Evolutionary conservation across 2,329 filamentous ascomycete genomes (phyloP).

Genomic region (Aspergillus costaricaensis): DNA sequence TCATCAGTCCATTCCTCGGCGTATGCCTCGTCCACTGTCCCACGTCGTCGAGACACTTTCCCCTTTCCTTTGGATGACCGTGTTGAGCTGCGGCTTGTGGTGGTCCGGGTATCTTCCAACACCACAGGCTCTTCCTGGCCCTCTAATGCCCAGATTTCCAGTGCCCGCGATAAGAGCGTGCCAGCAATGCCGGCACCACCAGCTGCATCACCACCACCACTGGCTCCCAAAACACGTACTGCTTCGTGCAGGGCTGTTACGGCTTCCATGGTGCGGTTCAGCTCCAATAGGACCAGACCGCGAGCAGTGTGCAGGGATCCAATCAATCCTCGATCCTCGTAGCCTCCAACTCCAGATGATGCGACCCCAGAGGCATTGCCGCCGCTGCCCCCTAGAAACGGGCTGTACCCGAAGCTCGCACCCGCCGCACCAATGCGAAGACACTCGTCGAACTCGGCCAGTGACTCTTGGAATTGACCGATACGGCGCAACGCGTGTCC

Average conservation of each 20-base stretch:
- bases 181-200: constrained; percentile 51
- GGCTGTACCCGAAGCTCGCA: constrained; percentile 74
- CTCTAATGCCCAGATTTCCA: constrained; percentile 50
- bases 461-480: constrained; percentile 67
- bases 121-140: constrained; percentile 30
- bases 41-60: constrained; percentile 26
- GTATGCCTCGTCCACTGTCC: constrained; percentile 24
- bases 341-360: constrained; percentile 46
- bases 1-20: constrained; percentile 42
- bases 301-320: constrained; percentile 55
- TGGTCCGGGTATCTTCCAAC: constrained; percentile 20
- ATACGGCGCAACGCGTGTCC: constrained; percentile 81
- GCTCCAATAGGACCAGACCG: constrained; percentile 79
- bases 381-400: constrained; percentile 52
- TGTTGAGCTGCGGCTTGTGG: constrained; percentile 24
- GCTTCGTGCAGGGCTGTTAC: constrained; percentile 78
- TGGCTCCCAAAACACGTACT: constrained; percentile 48
- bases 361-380: constrained; percentile 38
- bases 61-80: constrained; percentile 32
- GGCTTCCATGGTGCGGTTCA: constrained; percentile 73
- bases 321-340: constrained; percentile 49
- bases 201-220: constrained; percentile 49
- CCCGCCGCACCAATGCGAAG: constrained; percentile 75
- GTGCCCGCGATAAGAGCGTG: constrained; percentile 46
- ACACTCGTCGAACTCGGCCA: constrained; percentile 84